Evolutionary conservation across 768 basidiomycete genomes (phyloP).

Genomic region (Clathrus columnatus): DNA sequence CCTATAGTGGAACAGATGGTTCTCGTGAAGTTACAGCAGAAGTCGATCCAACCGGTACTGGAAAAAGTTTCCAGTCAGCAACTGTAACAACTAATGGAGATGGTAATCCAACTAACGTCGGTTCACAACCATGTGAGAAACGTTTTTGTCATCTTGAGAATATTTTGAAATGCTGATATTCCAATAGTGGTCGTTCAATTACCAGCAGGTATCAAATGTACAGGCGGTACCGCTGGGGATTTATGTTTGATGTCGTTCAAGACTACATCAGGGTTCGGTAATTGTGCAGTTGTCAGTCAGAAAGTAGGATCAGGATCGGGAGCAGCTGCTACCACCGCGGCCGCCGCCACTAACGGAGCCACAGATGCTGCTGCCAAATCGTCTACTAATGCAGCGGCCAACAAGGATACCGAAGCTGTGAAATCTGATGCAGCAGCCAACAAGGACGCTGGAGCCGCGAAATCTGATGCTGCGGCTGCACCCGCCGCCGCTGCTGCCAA

Average conservation of each 20-base stretch:
- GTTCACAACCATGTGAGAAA: slow-evolving; percentile 28
- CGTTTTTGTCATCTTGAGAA: neutral
- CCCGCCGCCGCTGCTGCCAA: slow-evolving; percentile 7
- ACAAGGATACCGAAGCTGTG: neutral
- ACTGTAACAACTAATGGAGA: slow-evolving; percentile 37
- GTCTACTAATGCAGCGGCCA: neutral
- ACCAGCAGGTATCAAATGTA: slow-evolving; percentile 41
- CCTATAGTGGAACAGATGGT: slow-evolving; percentile 39
- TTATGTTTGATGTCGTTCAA: slow-evolving; percentile 45
- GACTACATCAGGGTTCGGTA: slow-evolving; percentile 44
- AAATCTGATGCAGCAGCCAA: slow-evolving; percentile 9
- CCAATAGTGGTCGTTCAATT: slow-evolving; percentile 32
- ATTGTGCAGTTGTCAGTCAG: slow-evolving; percentile 41
- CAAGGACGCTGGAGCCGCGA: slow-evolving; percentile 11
- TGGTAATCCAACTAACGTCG: slow-evolving; percentile 1
- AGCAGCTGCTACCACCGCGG: slow-evolving; percentile 10
- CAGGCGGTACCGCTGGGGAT: slow-evolving; percentile 36
- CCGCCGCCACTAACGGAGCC: slow-evolving; percentile 8
- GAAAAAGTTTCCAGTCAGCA: slow-evolving; percentile 24
- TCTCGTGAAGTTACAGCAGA: slow-evolving; percentile 34
- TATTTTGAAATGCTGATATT: neutral
- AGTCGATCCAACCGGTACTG: slow-evolving; percentile 35
- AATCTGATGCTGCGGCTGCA: slow-evolving; percentile 12
- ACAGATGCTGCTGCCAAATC: slow-evolving; percentile 6
- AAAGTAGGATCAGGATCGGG: slow-evolving; percentile 6